These are phyloP conservation scores for Venturia oleaginea DNA, from an alignment of 2,329 filamentous ascomycete species.

Conservation along the genomic window DNA sequence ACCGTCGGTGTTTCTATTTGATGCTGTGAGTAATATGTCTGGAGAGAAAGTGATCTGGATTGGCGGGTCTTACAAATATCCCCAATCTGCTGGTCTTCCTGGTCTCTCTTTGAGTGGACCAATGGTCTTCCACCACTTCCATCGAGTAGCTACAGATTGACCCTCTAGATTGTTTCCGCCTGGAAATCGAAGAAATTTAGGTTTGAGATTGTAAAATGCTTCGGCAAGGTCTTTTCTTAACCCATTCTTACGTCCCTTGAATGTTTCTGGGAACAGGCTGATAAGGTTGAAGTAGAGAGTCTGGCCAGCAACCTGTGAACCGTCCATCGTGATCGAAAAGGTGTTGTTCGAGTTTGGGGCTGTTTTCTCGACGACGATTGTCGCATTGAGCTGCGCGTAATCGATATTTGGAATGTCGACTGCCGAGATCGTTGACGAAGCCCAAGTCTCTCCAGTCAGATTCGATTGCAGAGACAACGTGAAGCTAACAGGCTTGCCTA, in stretches of 20 bases:
- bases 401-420: slow-evolving; percentile 19
- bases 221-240: slow-evolving; percentile 42
- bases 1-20: slow-evolving; percentile 29
- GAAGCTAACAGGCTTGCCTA: slow-evolving; percentile 29
- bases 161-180: slow-evolving; percentile 45
- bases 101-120: slow-evolving; percentile 40
- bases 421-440: slow-evolving; percentile 22
- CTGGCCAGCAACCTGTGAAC: slow-evolving; percentile 29
- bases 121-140: slow-evolving; percentile 46
- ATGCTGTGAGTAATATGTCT: not conserved
- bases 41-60: not conserved
- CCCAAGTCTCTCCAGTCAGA: slow-evolving; percentile 23
- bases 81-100: slow-evolving; percentile 37
- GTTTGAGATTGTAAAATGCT: slow-evolving; percentile 33
- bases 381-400: slow-evolving; percentile 28
- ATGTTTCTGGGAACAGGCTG: slow-evolving; percentile 46
- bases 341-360: slow-evolving; percentile 43
- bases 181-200: slow-evolving; percentile 42
- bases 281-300: slow-evolving; percentile 44
- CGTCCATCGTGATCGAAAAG: slow-evolving; percentile 42
- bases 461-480: slow-evolving; percentile 32
- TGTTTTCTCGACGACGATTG: slow-evolving; percentile 34
- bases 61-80: slow-evolving; percentile 25
- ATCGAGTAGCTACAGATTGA: slow-evolving; percentile 26
- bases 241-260: slow-evolving; percentile 44